phyloP scores from a whole-genome alignment of 768 basidiomycete genomes.

The Leccinum arenicola region DNA sequence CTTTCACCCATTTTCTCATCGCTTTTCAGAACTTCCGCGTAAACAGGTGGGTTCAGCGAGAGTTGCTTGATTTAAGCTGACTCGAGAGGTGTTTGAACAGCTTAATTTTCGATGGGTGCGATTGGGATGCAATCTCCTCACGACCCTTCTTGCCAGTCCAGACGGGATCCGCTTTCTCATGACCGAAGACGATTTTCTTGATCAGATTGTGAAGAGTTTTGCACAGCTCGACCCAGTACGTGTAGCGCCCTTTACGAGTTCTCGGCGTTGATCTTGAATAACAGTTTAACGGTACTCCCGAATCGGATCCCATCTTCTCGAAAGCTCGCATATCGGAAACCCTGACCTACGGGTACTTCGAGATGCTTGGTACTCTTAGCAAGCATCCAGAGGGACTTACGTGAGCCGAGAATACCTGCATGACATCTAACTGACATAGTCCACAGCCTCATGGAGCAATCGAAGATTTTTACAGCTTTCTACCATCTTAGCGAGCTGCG shows the following conservation, averaged over 20 bases:
- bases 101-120: constrained; percentile 80
- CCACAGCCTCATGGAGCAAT: constrained; percentile 79
- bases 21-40: constrained; percentile 80
- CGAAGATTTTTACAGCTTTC: constrained; percentile 92
- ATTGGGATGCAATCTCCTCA: constrained; percentile 78
- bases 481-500: constrained; percentile 92
- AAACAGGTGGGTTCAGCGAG: constrained; percentile 47
- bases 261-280: neutral
- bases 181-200: constrained; percentile 80
- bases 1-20: constrained; percentile 86
- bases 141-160: constrained; percentile 75
- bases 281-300: constrained; percentile 70
- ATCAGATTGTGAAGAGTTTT: constrained; percentile 83
- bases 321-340: constrained; percentile 79
- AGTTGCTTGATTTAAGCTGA: constrained; percentile 2
- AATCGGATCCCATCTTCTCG: constrained; percentile 81
- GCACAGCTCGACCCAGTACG: constrained; percentile 89
- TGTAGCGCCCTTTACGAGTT: neutral
- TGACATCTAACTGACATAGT: constrained; percentile 2
- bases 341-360: constrained; percentile 88
- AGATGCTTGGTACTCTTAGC: constrained; percentile 91
- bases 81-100: constrained; percentile 36
- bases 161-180: constrained; percentile 83
- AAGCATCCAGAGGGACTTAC: constrained; percentile 86
- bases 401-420: constrained; percentile 43